phyloP scores from a whole-genome alignment of 345 rosid genomes.

The Sisymbrium altissimum region DNA sequence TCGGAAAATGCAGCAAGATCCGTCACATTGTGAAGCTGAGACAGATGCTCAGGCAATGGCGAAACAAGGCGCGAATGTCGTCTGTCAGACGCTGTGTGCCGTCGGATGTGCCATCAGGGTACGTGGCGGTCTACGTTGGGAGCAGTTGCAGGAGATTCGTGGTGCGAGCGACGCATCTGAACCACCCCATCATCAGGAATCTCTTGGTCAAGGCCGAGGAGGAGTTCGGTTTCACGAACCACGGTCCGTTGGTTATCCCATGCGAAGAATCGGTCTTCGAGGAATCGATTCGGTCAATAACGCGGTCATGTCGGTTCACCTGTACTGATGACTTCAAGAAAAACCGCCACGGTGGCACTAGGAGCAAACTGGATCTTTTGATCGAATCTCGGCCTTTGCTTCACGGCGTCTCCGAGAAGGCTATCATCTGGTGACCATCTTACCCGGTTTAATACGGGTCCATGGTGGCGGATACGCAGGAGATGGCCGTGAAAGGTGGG shows the following conservation, averaged over 20 bases:
- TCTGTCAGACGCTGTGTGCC: constrained; percentile 47
- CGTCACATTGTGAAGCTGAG: constrained; percentile 82
- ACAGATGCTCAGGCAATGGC: constrained; percentile 83
- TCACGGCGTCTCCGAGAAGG: constrained; percentile 48
- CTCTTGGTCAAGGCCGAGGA: constrained; percentile 82
- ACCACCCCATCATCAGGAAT: constrained; percentile 72
- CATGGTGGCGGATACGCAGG: constrained; percentile 26
- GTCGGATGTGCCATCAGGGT: constrained; percentile 84
- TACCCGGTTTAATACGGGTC: constrained; percentile 11
- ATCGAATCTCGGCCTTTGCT: constrained; percentile 81
- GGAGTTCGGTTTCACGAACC: constrained; percentile 73
- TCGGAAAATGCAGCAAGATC: constrained; percentile 82
- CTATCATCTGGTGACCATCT: constrained; percentile 37
- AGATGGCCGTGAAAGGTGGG: constrained; percentile 53
- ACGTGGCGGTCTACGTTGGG: constrained; percentile 85
- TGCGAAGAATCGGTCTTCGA: constrained; percentile 87
- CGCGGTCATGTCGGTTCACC: constrained; percentile 39
- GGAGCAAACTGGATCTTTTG: constrained; percentile 49
- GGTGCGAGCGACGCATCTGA: constrained; percentile 78
- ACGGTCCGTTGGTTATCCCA: constrained; percentile 82
- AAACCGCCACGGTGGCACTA: constrained; percentile 40
- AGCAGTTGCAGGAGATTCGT: constrained; percentile 63
- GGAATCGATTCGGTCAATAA: constrained; percentile 63
- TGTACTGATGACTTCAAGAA: constrained; percentile 54
- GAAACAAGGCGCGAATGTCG: constrained; percentile 79